Evolutionary conservation across 805 yeast genomes (phyloP).

Genomic region (Maudiozyma serrabonitensis): DNA sequence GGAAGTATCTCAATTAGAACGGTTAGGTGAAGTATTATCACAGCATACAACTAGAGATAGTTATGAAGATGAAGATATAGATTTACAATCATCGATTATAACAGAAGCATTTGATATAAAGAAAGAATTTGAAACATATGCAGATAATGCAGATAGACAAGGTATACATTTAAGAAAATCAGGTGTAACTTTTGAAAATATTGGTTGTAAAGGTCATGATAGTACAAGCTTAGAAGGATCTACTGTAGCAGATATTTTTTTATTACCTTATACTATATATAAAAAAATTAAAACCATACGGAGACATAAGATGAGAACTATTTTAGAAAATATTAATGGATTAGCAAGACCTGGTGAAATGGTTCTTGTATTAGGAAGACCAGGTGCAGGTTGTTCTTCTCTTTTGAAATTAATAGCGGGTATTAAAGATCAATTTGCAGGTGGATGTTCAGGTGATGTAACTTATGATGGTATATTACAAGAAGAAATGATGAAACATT

Average conservation of each 20-base stretch:
- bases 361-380: conserved; percentile 34
- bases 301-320: conserved; percentile 29
- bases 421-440: background rate
- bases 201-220: conserved; percentile 33
- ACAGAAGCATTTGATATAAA: background rate
- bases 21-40: conserved; percentile 20
- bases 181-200: conserved; percentile 35
- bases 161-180: conserved; percentile 37
- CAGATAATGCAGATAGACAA: conserved; percentile 33
- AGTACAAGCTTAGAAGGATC: conserved; percentile 31
- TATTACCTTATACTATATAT: conserved; percentile 23
- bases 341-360: conserved; percentile 55
- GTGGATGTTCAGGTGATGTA: conserved; percentile 24
- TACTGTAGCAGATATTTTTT: conserved; percentile 32
- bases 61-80: background rate
- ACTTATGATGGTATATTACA: conserved; percentile 54
- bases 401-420: conserved; percentile 7
- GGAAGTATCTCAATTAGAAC: conserved; percentile 8
- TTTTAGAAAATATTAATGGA: conserved; percentile 34
- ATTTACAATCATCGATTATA: background rate
- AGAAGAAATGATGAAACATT: conserved; percentile 47
- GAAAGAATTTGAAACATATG: conserved; percentile 3
- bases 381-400: conserved; percentile 29
- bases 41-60: conserved; percentile 12
- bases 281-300: conserved; percentile 22